Conservation (phyloP, 768 basidiomycete genomes). For the Calocera viscosa region DNA sequence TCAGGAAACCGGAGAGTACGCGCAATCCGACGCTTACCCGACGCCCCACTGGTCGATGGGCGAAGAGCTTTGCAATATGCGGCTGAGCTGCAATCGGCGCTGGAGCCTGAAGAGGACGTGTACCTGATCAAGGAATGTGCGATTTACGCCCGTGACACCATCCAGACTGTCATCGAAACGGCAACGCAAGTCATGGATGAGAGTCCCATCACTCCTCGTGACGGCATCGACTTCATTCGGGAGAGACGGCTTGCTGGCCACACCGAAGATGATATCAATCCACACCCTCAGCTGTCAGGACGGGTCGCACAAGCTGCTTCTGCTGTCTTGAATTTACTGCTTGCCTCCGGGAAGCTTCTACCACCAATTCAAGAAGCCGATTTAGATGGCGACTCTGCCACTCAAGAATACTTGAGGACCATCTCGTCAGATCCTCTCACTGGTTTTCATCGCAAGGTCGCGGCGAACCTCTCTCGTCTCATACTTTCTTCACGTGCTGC, state of each 20-base stretch:
- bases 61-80: not conserved
- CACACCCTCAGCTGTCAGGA: not conserved
- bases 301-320: not conserved
- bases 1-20: not conserved
- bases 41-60: not conserved
- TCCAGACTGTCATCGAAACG: not conserved
- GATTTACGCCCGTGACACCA: not conserved
- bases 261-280: not conserved
- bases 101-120: not conserved
- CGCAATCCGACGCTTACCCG: not conserved
- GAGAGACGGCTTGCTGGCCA: not conserved
- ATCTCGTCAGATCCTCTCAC: not conserved
- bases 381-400: not conserved
- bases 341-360: not conserved
- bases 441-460: conserved; percentile 67
- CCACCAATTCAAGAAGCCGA: not conserved
- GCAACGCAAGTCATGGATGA: not conserved
- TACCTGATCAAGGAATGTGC: not conserved
- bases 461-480: conserved; percentile 77
- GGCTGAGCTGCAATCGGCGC: not conserved
- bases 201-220: not conserved
- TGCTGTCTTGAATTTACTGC: not conserved
- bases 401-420: not conserved
- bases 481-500: conserved; percentile 85
- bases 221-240: conserved; percentile 1